Evolutionary conservation across 306 rosid species (phyloP).

Genomic region (Trifolium repens): DNA sequence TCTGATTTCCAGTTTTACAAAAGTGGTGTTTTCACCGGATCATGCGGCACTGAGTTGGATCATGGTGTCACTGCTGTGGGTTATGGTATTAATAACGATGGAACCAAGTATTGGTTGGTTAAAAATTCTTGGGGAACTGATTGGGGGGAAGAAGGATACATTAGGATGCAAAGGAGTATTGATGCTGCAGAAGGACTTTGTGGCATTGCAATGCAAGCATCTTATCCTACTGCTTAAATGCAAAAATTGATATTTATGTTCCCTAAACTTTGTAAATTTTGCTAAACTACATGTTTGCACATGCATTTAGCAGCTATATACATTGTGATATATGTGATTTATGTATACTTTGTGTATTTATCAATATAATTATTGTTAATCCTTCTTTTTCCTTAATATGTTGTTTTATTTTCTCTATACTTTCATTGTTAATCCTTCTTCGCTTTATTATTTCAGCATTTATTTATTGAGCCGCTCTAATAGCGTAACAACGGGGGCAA

Average conservation of each 20-base stretch:
- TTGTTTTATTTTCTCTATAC: too few species aligned
- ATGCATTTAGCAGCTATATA: too few species aligned
- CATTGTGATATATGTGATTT: too few species aligned
- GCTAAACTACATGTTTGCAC: too few species aligned
- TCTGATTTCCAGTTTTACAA: conserved; percentile 45
- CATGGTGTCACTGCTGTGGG: conserved; percentile 56
- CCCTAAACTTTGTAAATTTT: not conserved
- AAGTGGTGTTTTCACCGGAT: conserved; percentile 54
- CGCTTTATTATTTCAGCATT: too few species aligned
- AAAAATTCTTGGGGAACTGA: conserved; percentile 59
- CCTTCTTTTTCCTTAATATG: too few species aligned
- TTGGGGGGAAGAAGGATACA: conserved; percentile 61
- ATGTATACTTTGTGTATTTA: too few species aligned
- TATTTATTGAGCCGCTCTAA: too few species aligned
- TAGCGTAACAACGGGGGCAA: too few species aligned
- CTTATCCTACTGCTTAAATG: conserved; percentile 50
- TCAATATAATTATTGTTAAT: too few species aligned
- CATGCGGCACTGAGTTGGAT: conserved; percentile 52
- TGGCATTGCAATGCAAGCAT: conserved; percentile 61
- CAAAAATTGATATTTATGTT: not conserved
- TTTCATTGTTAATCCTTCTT: too few species aligned
- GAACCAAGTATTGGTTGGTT: conserved; percentile 48
- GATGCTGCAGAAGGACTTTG: conserved; percentile 55
- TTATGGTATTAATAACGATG: conserved; percentile 41
- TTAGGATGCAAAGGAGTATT: conserved; percentile 50